phyloP scores from a whole-genome alignment of 1,139 yeast species.

The Lodderomyces metapsilosis region DNA sequence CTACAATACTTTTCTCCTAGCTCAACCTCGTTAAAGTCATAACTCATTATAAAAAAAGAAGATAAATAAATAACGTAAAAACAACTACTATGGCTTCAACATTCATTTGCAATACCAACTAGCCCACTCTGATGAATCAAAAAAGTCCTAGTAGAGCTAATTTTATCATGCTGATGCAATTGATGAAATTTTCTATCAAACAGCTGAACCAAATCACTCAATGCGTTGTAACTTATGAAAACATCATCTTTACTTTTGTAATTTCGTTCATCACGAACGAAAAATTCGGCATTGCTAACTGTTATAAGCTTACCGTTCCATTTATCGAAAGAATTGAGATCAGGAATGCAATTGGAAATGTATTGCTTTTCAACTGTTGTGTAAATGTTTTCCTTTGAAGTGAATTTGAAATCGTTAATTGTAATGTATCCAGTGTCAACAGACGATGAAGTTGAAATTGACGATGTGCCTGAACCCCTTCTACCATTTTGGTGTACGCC shows the following conservation, averaged over 20 bases:
- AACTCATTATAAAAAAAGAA: not conserved
- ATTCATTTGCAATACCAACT: slow-evolving; percentile 20
- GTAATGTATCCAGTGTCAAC: slow-evolving; percentile 4
- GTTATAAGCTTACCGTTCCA: slow-evolving; percentile 37
- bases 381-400: slow-evolving; percentile 25
- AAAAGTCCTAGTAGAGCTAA: slow-evolving; percentile 18
- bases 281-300: slow-evolving; percentile 28
- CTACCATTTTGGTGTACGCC: slow-evolving; percentile 8
- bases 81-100: not conserved
- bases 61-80: not conserved
- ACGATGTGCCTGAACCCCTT: slow-evolving; percentile 12
- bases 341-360: slow-evolving; percentile 41
- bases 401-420: slow-evolving; percentile 21
- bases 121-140: slow-evolving; percentile 35
- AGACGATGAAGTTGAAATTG: slow-evolving; percentile 7
- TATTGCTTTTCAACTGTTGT: slow-evolving; percentile 34
- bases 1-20: no score
- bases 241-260: slow-evolving; percentile 12
- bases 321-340: slow-evolving; percentile 38
- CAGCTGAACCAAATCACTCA: slow-evolving; percentile 16
- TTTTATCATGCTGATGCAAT: not conserved
- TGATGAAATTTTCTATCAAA: slow-evolving; percentile 14
- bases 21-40: no score
- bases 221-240: slow-evolving; percentile 12
- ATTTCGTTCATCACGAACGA: slow-evolving; percentile 16